Evolutionary conservation across 2,329 filamentous ascomycete species (phyloP).

Genomic region (Alternaria infectoria): DNA sequence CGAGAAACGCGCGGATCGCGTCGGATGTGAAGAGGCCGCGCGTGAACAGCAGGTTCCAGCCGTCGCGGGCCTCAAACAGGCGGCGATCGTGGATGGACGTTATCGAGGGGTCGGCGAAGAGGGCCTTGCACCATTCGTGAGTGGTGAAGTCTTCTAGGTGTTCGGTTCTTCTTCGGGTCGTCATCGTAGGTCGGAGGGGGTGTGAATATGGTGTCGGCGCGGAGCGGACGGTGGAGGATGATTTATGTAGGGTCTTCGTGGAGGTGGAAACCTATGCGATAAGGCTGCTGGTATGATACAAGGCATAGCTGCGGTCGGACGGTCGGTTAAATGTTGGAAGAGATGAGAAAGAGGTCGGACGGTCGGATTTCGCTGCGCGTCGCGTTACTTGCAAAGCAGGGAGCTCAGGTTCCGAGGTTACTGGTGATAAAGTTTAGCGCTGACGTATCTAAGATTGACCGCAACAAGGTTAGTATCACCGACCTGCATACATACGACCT

Average conservation of each 20-base stretch:
- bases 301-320: not conserved
- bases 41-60: conserved; percentile 23
- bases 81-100: conserved; percentile 25
- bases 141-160: conserved; percentile 35
- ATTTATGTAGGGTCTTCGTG: not conserved
- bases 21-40: conserved; percentile 31
- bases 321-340: too few species aligned
- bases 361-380: not conserved
- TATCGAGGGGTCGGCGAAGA: conserved; percentile 24
- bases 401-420: conserved; percentile 8
- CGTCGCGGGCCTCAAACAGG: conserved; percentile 1
- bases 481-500: not conserved
- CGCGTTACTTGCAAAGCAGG: not conserved
- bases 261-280: not conserved
- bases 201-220: not conserved
- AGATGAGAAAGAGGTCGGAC: too few species aligned
- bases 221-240: not conserved
- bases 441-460: not conserved
- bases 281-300: not conserved
- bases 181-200: not conserved
- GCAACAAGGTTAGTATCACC: not conserved
- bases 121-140: conserved; percentile 31
- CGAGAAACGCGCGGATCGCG: conserved; percentile 31
- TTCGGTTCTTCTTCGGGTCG: conserved; percentile 12
- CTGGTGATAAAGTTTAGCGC: not conserved